These are phyloP conservation scores for Bisporella sp. DNA, from an alignment of 2,329 filamentous ascomycete species.

Conservation along the genomic window DNA sequence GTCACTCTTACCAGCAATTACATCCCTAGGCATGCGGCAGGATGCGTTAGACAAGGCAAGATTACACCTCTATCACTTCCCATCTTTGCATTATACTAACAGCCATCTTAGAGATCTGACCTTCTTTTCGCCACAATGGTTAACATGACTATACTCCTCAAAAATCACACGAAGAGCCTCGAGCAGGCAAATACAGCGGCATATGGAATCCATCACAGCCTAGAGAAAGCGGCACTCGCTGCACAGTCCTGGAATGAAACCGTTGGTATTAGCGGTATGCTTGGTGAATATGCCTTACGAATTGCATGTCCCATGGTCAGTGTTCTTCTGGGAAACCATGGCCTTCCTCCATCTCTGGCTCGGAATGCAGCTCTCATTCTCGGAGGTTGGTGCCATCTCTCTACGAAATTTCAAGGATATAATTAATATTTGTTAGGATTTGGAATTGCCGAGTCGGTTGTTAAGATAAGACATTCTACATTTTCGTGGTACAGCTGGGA, in stretches of 20 bases:
- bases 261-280: constrained; percentile 6
- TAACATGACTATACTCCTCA: constrained; percentile 21
- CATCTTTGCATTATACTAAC: constrained; percentile 1
- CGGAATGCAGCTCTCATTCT: constrained; percentile 16
- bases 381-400: constrained; percentile 10
- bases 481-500: background rate
- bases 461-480: background rate
- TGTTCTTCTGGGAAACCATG: constrained; percentile 19
- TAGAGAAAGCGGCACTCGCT: constrained; percentile 17
- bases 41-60: constrained; percentile 18
- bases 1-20: constrained; percentile 13
- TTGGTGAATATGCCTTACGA: constrained; percentile 16
- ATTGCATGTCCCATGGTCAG: constrained; percentile 8
- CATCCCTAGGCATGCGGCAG: constrained; percentile 16
- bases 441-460: background rate
- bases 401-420: background rate
- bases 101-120: constrained; percentile 14
- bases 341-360: constrained; percentile 15
- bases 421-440: background rate
- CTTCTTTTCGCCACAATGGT: constrained; percentile 11
- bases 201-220: constrained; percentile 16
- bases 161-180: constrained; percentile 17
- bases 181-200: constrained; percentile 16
- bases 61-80: background rate
- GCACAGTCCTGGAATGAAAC: constrained; percentile 12